Evolutionary conservation across 768 basidiomycete species (phyloP).

Genomic region (Hortiboletus flavorubellus): DNA sequence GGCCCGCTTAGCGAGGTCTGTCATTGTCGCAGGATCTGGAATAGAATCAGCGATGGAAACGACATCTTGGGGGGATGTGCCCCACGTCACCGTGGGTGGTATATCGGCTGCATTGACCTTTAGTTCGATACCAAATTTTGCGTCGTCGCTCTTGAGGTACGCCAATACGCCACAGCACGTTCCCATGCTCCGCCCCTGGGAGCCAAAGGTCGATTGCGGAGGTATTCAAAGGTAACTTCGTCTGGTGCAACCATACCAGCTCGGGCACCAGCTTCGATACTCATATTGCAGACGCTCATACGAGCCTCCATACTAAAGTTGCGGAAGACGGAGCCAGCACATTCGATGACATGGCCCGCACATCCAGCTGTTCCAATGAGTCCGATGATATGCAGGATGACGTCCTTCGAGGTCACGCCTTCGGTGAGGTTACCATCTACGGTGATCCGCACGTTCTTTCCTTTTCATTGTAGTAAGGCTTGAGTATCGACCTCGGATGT

Average conservation of each 20-base stretch:
- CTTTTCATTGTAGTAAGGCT: conserved; percentile 81
- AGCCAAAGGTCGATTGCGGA: conserved; percentile 74
- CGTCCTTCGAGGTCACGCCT: conserved; percentile 87
- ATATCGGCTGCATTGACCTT: conserved; percentile 81
- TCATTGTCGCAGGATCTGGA: conserved; percentile 67
- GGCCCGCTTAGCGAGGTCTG: conserved; percentile 60
- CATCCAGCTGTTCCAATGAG: conserved; percentile 92
- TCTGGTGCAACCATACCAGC: conserved; percentile 94
- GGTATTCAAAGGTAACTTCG: conserved; percentile 81
- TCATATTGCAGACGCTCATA: conserved; percentile 94
- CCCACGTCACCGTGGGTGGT: conserved; percentile 89
- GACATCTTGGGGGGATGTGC: conserved; percentile 88
- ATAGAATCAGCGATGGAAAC: conserved; percentile 78
- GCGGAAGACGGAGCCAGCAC: conserved; percentile 84
- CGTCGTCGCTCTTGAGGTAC: conserved; percentile 77
- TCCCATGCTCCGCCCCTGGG: conserved; percentile 88
- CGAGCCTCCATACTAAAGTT: conserved; percentile 86
- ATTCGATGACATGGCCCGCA: conserved; percentile 89
- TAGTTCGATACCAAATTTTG: conserved; percentile 80
- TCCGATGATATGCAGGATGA: conserved; percentile 88
- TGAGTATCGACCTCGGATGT: conserved; percentile 95
- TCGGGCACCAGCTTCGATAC: conserved; percentile 89
- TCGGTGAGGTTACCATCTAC: conserved; percentile 79
- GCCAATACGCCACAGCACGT: conserved; percentile 82
- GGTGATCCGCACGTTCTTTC: conserved; percentile 89